phyloP scores from a whole-genome alignment of 2,329 filamentous ascomycete species.

The Colletotrichum sp. region DNA sequence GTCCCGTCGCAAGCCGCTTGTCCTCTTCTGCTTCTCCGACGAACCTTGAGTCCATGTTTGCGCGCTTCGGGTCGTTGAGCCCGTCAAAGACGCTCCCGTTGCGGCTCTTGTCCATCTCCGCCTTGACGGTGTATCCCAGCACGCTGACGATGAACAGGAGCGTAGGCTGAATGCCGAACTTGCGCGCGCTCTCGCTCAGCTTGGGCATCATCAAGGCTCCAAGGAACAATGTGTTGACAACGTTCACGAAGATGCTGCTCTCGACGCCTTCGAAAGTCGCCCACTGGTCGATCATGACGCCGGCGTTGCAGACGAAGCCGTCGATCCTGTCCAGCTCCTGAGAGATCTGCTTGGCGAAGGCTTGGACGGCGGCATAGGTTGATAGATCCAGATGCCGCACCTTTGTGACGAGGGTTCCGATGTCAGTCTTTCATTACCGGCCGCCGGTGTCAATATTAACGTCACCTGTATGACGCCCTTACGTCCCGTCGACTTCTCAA shows the following conservation, averaged over 20 bases:
- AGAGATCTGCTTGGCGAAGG: slow-evolving; percentile 35
- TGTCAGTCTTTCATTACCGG: background rate
- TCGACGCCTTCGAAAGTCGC: slow-evolving; percentile 49
- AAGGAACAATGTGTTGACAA: slow-evolving; percentile 27
- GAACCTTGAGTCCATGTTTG: slow-evolving; percentile 4
- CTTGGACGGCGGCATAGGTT: slow-evolving; percentile 39
- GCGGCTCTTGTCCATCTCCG: slow-evolving; percentile 23
- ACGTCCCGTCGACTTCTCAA: background rate
- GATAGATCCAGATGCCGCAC: slow-evolving; percentile 37
- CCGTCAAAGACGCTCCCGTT: slow-evolving; percentile 28
- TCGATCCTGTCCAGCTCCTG: slow-evolving; percentile 38
- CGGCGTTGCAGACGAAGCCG: slow-evolving; percentile 37
- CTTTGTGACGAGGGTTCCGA: background rate
- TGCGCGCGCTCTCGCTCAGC: slow-evolving; percentile 25
- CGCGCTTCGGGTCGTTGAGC: slow-evolving; percentile 29
- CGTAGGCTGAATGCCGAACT: slow-evolving; percentile 27
- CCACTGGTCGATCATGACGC: slow-evolving; percentile 38
- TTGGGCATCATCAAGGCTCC: slow-evolving; percentile 27
- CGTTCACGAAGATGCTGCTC: slow-evolving; percentile 43
- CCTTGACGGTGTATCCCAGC: slow-evolving; percentile 12
- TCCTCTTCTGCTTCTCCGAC: background rate
- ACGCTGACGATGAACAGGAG: slow-evolving; percentile 26
- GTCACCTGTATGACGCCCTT: background rate
- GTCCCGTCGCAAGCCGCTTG: background rate
- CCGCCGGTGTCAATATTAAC: background rate